phyloP scores from a whole-genome alignment of 345 rosid species.

The Aquilaria yunnanensis region DNA sequence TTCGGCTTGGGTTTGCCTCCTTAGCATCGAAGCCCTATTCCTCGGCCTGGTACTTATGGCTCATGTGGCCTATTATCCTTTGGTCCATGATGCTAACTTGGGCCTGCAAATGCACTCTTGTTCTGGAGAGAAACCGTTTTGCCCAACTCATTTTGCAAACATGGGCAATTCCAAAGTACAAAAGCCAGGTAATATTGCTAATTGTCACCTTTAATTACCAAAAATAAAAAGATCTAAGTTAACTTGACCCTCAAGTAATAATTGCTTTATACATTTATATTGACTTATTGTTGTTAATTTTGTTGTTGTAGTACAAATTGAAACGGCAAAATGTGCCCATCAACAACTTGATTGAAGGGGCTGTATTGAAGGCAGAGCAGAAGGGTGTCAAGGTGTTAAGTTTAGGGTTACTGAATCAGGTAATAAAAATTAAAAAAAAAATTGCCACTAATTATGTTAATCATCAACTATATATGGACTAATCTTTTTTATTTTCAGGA shows the following conservation, averaged over 20 bases:
- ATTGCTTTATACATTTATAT: too few species aligned
- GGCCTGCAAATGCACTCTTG: conserved; percentile 18
- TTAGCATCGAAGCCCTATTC: conserved; percentile 45
- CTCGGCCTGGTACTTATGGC: conserved; percentile 26
- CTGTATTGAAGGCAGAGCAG: conserved; percentile 31
- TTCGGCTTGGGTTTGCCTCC: conserved; percentile 43
- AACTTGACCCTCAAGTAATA: too few species aligned
- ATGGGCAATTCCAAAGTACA: conserved; percentile 30
- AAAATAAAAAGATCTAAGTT: too few species aligned
- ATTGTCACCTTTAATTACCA: too few species aligned
- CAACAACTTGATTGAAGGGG: conserved; percentile 34
- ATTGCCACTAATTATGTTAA: too few species aligned
- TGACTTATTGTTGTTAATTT: background rate
- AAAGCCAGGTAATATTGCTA: conserved; percentile 8
- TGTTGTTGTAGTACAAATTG: conserved; percentile 24
- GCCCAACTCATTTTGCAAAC: conserved; percentile 27
- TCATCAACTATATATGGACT: background rate
- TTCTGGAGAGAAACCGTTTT: conserved; percentile 25
- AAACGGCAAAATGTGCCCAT: conserved; percentile 28
- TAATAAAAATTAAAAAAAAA: background rate
- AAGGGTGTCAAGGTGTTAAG: conserved; percentile 37
- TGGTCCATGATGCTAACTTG: conserved; percentile 26
- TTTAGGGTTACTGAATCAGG: conserved; percentile 41
- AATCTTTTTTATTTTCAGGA: background rate
- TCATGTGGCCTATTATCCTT: conserved; percentile 34